Evolutionary conservation across 306 rosid genomes (phyloP), one percentile per base, ranked within the genome.

Genomic region (Gastrolobium villosum): DNA sequence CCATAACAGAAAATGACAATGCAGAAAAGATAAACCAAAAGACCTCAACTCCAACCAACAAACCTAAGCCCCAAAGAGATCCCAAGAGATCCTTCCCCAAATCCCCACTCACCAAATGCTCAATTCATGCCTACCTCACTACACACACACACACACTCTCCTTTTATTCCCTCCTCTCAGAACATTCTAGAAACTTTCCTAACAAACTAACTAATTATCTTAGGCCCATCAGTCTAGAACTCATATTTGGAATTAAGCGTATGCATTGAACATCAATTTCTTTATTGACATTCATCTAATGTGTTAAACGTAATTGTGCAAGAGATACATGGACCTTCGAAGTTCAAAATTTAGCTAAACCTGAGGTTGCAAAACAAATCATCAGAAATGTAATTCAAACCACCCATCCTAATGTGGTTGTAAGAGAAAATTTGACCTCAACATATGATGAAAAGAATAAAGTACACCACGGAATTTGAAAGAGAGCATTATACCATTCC

Each of bases 401-500:
- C 59, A 67, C 45, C 37, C 45, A 60, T 11, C 49, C 28, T 74
- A 59, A 43, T 55, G 53, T 26, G 13, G 36, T 26, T n/a, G 13
- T 41, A 26, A 15, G 10, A 48, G 67, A 77, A 70, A 57, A 30
- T 54, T 45, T 36, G 46, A 9, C 9, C 14, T 59, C 52, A 64
- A 71, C 10, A 6, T 65, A 76, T 44, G 40, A 78, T 69, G 40
- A 60, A n/a, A 46, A 57, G 62, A 46, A 63, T 32, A 65, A 46
- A 32, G 67, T 54, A n/a, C 34, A 77, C 40, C 62, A 59, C 68
- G 56, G 63, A 34, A 72, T 52, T 34, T 1, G 3, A 81, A 67
- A 43, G 53, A 73, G 76, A 57, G 74, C 71, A 75, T 46, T 86
- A 28, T 86, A 92, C 99, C 95, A 92, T 95, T 86, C 74, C 82